Evolutionary conservation across 345 rosid genomes (phyloP), one percentile per base, ranked within the genome.

Genomic region (Eucalyptus curtisii): DNA sequence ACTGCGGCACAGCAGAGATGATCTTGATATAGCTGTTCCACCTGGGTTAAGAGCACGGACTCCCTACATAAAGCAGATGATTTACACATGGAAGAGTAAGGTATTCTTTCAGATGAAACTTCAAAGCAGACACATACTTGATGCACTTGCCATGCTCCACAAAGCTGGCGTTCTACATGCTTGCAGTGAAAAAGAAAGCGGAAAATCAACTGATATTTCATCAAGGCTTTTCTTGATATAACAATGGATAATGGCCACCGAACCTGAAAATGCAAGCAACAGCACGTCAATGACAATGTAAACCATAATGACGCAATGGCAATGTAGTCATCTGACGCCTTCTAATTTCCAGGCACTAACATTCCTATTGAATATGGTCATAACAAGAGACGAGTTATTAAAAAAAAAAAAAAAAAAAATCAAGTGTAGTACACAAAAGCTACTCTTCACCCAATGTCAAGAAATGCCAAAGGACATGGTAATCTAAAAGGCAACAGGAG

Each of bases 71-170:
- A 87, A 45, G 86, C 89, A 90, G 88, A 89, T 88, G 82, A 80
- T 17, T 86, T 57, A 85, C 55, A 33, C 25, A 52, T 52, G 45
- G 45, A 86, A 50, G 37, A 49, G 86, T 48, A 57, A 87, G 76
- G 48, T 49, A 86, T 68, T 87, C 16, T 49, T 53, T 22, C 86
- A 14, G 76, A 86, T 48, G 48, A 49, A 64, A 86, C 49, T 89
- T 52, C 42, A 86, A 71, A 86, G 61, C 86, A 88, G 76, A 85
- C 27, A 86, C 89, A 64, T 96, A 96, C 99, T 93, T 97, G 99
- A 94, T 97, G 99, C 92, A 94, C 91, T 90, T 98, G 99, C 99
- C 99, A 98, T 79, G 99, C 95, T 90, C 95, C 96, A 93, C 97
- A 95, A 87, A 98, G 98, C 91, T 98, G 99, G 88, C 99, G 99